Conservation (phyloP, 2,329 filamentous ascomycete genomes). For the Chaetomiaceae sp. region DNA sequence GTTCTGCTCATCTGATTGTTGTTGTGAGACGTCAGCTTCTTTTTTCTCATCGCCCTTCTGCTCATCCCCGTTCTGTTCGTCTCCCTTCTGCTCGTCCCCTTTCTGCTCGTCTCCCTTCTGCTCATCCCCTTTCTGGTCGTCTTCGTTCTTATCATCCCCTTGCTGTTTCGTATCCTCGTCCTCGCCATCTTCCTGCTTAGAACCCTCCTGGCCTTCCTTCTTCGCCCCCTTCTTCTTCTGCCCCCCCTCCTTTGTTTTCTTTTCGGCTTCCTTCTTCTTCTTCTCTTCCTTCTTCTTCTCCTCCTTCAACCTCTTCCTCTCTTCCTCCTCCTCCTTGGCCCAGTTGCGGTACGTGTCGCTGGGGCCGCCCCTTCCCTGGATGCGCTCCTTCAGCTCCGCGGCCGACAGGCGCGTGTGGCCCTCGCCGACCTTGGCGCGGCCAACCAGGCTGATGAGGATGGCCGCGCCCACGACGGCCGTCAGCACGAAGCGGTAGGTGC, state of each 20-base stretch:
- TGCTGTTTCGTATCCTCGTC: slow-evolving; percentile 19
- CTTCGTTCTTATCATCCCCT: slow-evolving; percentile 27
- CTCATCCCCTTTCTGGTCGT: slow-evolving; percentile 26
- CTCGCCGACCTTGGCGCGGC: slow-evolving; percentile 66
- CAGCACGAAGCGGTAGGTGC: slow-evolving; percentile 82
- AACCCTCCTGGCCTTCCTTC: not conserved
- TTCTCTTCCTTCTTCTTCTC: slow-evolving; percentile 37
- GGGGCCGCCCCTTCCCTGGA: slow-evolving; percentile 31
- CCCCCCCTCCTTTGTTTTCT: slow-evolving; percentile 32
- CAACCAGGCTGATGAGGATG: slow-evolving; percentile 75
- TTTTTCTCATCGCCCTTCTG: not conserved
- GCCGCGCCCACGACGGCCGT: slow-evolving; percentile 82
- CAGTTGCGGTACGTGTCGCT: slow-evolving; percentile 38
- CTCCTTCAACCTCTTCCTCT: slow-evolving; percentile 33
- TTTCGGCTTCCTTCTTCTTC: slow-evolving; percentile 29
- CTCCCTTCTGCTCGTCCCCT: no score
- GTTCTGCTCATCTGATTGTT: slow-evolving; percentile 5
- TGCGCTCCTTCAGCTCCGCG: slow-evolving; percentile 33
- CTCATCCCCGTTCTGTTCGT: no score
- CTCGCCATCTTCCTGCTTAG: not conserved
- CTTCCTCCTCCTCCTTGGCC: slow-evolving; percentile 39
- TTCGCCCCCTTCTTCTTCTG: slow-evolving; percentile 20
- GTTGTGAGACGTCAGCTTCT: not conserved
- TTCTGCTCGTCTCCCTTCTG: slow-evolving; percentile 9
- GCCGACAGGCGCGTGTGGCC: slow-evolving; percentile 30